phyloP scores from a whole-genome alignment of 1,139 yeast genomes.

The Kodamaea sp. region DNA sequence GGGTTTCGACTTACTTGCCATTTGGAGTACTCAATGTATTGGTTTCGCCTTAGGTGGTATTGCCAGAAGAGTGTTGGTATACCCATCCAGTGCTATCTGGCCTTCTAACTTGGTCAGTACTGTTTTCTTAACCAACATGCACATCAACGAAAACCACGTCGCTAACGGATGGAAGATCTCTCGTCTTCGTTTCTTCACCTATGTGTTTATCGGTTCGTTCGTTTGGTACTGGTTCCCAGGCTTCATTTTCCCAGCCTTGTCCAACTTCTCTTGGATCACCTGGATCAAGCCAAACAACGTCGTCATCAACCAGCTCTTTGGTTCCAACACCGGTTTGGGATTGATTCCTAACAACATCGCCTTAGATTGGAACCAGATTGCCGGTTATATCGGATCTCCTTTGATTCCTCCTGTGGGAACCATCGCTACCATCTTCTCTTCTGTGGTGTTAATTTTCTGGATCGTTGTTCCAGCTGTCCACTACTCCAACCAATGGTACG shows the following conservation, averaged over 20 bases:
- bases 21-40: slow-evolving; percentile 58
- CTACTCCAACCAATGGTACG: slow-evolving; percentile 45
- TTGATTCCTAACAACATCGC: slow-evolving; percentile 52
- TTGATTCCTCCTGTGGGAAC: slow-evolving; percentile 67
- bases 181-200: slow-evolving; percentile 34
- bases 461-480: slow-evolving; percentile 43
- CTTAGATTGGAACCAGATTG: slow-evolving; percentile 47
- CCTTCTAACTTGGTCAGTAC: slow-evolving; percentile 54
- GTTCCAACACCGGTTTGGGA: slow-evolving; percentile 62
- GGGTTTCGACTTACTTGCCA: slow-evolving; percentile 53
- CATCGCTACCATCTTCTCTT: slow-evolving; percentile 46
- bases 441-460: slow-evolving; percentile 39
- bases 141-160: slow-evolving; percentile 57
- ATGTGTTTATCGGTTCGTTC: slow-evolving; percentile 30
- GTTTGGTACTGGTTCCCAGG: slow-evolving; percentile 48
- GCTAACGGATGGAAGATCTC: slow-evolving; percentile 47
- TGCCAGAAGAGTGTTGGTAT: slow-evolving; percentile 55
- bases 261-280: slow-evolving; percentile 31
- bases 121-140: slow-evolving; percentile 58
- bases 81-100: slow-evolving; percentile 68
- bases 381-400: slow-evolving; percentile 64
- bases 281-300: slow-evolving; percentile 40
- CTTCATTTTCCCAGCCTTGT: slow-evolving; percentile 24
- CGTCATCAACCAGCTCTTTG: slow-evolving; percentile 62
- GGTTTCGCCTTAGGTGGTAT: slow-evolving; percentile 70